Evolutionary conservation across 1,139 yeast species (phyloP), one percentile per base, ranked within the genome.

Genomic region (Suhomyces taliae): DNA sequence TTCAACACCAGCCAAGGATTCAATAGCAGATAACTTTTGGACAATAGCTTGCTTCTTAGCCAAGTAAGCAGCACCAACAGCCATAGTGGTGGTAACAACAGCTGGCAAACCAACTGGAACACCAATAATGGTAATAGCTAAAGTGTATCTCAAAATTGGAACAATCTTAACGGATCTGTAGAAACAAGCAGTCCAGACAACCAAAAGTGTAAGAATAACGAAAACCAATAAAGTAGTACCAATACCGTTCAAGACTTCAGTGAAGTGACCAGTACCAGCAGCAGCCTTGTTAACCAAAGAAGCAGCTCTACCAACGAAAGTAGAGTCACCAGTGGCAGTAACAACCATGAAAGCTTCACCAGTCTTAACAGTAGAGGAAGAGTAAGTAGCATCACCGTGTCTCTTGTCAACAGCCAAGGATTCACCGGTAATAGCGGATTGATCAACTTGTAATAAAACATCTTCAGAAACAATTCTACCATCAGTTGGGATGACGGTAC

Each of bases 41-140:
- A 91, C 98, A 82, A 91, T 91, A 64, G 97, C 98, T 80, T 90
- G 90, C 78, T 90, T 90, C 84, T 90, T 90, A 67, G 98, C 98
- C 69, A 91, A 83, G 89, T 90, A 90, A 70, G 97, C 97, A 72
- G 98, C 98, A 84, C 97, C 97, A 74, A 91, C 98, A 75, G 98
- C 98, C 95, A 91, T 90, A 73, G 98, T 91, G 66, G 97, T 91
- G 81, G 98, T 91, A 64, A 91, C 97, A 70, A 91, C 98, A 73
- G 97, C 98, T 74, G 98, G 98, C 71, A 91, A 85, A 87, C 98
- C 98, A 66, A 91, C 99, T 76, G 99, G 99, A 62, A 93, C 99
- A 88, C 99, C 99, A 67, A 93, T 88, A 78, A 91, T 90, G 78
- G 97, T 91, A 72, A 91, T 89, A 64, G 96, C 97, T 71, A 93